Evolutionary conservation across 768 basidiomycete species (phyloP), one percentile per base, ranked within the genome.

Genomic region (Lanmaoa pseudosensibilis): DNA sequence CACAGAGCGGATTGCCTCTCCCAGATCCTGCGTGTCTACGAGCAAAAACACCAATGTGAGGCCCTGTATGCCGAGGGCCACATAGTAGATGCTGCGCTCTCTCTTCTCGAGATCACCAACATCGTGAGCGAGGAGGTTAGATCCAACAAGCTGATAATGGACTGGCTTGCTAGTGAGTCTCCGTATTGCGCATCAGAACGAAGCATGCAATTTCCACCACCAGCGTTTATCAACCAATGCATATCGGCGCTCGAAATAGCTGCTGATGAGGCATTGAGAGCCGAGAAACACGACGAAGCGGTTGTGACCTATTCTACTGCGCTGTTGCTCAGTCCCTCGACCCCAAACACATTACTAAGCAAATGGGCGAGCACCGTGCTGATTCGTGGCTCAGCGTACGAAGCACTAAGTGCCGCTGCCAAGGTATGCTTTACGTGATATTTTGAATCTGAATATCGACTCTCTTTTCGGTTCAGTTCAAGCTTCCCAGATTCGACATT

Each of bases 361-460:
- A 62, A 62, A 18, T 62, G 61, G 60, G 46, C 18, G 23, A 37
- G 9, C 2, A 25, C 21, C 1, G 27, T 23, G 34, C 16, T 61
- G 30, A 23, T 15, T 8, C 45, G 30, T 25, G 11, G 46, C 21
- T 27, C 59, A 11, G 18, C 7, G 10, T 38, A 27, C 27, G 27
- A 27, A 27, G 27, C 27, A 27, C 6, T 27, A 6, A 5, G 27
- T 27, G 27, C 27, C 27, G 27, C 27, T 27, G 27, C 27, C 27
- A 27, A 27, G 27, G 27, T 27, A 27, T 27, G 27, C 27, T 27
- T 27, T 27, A 27, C 6, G 27, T 27, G 27, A 27, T 27, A 1
- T 4, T 27, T 27, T 27, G 27, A 27, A 2, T 27, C 27, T 27
- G 27, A 4, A 27, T 6, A 27, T 27, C 27, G 27, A 27, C 27